Base-by-base conservation (phyloP, 83 land plant species). In the Larix sibirica region DNA sequence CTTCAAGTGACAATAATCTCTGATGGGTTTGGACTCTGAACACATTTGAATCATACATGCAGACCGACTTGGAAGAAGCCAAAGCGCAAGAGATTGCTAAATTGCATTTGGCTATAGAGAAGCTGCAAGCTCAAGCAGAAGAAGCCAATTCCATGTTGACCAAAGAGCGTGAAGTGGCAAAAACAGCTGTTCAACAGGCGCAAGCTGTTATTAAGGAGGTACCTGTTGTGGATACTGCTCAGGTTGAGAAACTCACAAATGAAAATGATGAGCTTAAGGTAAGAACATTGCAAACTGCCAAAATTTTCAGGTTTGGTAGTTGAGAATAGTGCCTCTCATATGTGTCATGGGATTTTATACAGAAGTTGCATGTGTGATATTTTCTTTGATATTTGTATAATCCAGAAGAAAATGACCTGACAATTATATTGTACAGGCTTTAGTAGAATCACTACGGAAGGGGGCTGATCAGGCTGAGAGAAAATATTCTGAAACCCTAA, bases 41-140 rank as follows among this genome's bases (percentile, higher is more conserved):
- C 21, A 23, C 10, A 73, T 44, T 73, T 20, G 13, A 73, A 42
- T 44, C 28, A 58, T 40, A n/a, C 44, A 24, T 89, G 81, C 87
- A 97, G 99, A 88, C 81, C 74, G 96, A 95, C 81, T 56, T 91
- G 36, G 99, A 97, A 80, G 98, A 97, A 85, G 92, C 92, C 38
- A 97, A 94, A 83, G 84, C 87, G 1, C 96, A 92, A 82, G 99
- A 97, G 79, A 88, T 97, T 67, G 81, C 88, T 20, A 95, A 92
- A 83, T 84, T 95, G 18, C 95, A 95, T 82, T 86, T 84, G 70
- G 83, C 92, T 33, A 71, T 95, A 50, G 80, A 87, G 26, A 92
- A 92, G 56, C 80, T 93, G 95, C 90, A 94, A 84, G 80, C 38
- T 17, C 89, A 91, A 80, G 82, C 94, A 10, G 87, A 91, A 38